Evolutionary conservation across 1,284 basidiomycete species (phyloP), one percentile per base, ranked within the genome.

Genomic region (Tilletia walkeri): DNA sequence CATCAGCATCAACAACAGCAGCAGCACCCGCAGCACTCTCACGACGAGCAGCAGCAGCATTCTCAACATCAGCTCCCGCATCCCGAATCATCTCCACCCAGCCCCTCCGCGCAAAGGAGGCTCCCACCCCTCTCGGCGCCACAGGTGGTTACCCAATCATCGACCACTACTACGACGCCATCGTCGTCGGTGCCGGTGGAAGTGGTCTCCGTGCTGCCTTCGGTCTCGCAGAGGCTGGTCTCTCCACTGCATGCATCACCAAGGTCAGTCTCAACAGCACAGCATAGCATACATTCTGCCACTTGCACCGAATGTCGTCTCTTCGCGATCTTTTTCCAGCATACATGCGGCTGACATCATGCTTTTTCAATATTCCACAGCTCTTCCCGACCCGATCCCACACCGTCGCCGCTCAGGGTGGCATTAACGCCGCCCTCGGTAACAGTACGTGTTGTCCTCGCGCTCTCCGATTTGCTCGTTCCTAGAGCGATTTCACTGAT

Each of bases 201-300:
- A 94, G 96, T 70, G 96, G 96, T 87, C 88, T 99, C 77, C 90
- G 96, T 85, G 96, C 96, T 67, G 96, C 96, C 41, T 99, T 99
- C 85, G 96, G 96, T 87, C 90, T 99, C 65, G 96, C 96, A 76
- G 95, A 99, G 86, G 94, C 93, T 77, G 96, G 96, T 70, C 91
- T 98, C 85, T 99, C 98, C 85, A 99, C 85, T 24, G 84, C 84
- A 49, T 98, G 95, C 85, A 97, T 98, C 85, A 95, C 95, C 79
- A 99, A 99, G 86, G 89, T 63, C 36, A 99, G 99, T 88, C 96
- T 96, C n/a, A 99, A 96, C 96, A 74, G 96, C 96, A 69, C 95
- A 98, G 88, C 96, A 96, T 84, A 96, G 96, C 86, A 95, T 99
- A 30, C 24, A 48, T 10, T 48, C 47, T 2, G 24, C 24, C 24